Evolutionary conservation across 1,284 basidiomycete species (phyloP).

Genomic region (Cryptococcus depauperatus): DNA sequence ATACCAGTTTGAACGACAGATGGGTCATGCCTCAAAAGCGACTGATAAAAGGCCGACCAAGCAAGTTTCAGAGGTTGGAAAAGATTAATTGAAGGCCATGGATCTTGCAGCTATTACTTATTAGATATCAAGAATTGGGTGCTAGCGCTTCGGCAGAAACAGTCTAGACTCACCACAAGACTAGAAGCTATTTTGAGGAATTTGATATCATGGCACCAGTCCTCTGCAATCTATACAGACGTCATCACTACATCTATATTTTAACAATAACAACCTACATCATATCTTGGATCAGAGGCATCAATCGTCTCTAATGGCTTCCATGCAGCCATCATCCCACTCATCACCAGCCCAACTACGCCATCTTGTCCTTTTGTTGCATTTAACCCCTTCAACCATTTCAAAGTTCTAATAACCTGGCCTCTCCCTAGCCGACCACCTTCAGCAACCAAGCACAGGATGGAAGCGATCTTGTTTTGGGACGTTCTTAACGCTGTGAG

Average conservation of each 20-base stretch:
- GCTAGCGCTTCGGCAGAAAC: not conserved
- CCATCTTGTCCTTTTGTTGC: slow-evolving; percentile 30
- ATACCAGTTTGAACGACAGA: slow-evolving; percentile 58
- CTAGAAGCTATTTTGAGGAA: slow-evolving; percentile 31
- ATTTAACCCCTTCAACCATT: slow-evolving; percentile 37
- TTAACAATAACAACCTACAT: slow-evolving; percentile 14
- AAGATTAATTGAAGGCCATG: slow-evolving; percentile 68
- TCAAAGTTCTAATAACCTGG: slow-evolving; percentile 36
- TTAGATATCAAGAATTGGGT: not conserved
- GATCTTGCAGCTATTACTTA: slow-evolving; percentile 29
- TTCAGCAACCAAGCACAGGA: slow-evolving; percentile 25
- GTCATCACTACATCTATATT: not conserved
- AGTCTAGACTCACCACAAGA: slow-evolving; percentile 18
- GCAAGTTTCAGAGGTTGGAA: slow-evolving; percentile 70
- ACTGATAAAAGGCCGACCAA: slow-evolving; percentile 77
- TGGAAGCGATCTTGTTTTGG: slow-evolving; percentile 33
- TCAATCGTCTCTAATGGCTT: slow-evolving; percentile 25
- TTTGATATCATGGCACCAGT: slow-evolving; percentile 28
- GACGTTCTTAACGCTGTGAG: slow-evolving; percentile 23
- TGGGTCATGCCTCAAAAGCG: slow-evolving; percentile 60
- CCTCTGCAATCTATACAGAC: slow-evolving; percentile 13
- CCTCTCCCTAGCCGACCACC: slow-evolving; percentile 31
- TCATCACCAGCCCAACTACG: slow-evolving; percentile 23
- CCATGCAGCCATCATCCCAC: slow-evolving; percentile 26
- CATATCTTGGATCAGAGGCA: slow-evolving; percentile 19